These are phyloP conservation scores for Hortiboletus flavorubellus DNA, from an alignment of 768 basidiomycete genomes.

Conservation along the genomic window DNA sequence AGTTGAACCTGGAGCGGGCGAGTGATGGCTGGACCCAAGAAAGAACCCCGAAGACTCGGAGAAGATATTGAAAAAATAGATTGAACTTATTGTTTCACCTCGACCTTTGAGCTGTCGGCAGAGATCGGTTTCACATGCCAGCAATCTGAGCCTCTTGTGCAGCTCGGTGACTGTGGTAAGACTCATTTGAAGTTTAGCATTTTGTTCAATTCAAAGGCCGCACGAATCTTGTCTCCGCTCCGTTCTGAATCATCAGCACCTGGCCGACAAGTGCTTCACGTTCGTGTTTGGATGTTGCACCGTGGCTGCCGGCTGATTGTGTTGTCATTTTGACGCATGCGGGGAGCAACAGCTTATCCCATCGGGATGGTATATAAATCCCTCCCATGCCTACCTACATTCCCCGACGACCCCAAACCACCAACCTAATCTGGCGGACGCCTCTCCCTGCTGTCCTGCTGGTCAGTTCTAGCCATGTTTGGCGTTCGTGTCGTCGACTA, in stretches of 20 bases:
- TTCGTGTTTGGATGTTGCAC: slow-evolving; percentile 14
- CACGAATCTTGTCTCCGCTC: slow-evolving; percentile 17
- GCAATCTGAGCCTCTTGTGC: background rate
- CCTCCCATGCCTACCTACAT: slow-evolving; percentile 11
- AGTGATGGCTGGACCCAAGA: slow-evolving; percentile 10
- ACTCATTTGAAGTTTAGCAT: slow-evolving; percentile 1
- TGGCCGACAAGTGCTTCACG: slow-evolving; percentile 2
- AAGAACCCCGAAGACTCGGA: slow-evolving; percentile 8
- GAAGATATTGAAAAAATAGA: background rate
- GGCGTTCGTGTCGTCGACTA: slow-evolving; percentile 4
- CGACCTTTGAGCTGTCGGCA: slow-evolving; percentile 15
- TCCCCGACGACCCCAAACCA: slow-evolving; percentile 11
- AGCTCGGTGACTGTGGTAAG: background rate
- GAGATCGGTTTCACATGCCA: slow-evolving; percentile 20
- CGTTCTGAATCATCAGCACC: slow-evolving; percentile 10
- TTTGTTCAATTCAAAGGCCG: slow-evolving; percentile 9
- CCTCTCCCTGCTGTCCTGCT: slow-evolving; percentile 1
- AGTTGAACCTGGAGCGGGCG: slow-evolving; percentile 9
- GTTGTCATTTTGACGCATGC: slow-evolving; percentile 16
- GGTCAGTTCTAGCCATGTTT: slow-evolving; percentile 7
- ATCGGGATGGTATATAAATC: slow-evolving; percentile 29
- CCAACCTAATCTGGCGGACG: slow-evolving; percentile 5
- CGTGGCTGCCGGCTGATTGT: slow-evolving; percentile 23
- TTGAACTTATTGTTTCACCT: slow-evolving; percentile 17
- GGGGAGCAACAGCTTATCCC: slow-evolving; percentile 18